phyloP scores from a whole-genome alignment of 352 stramenopile genomes.

The Phytophthora sp. region DNA sequence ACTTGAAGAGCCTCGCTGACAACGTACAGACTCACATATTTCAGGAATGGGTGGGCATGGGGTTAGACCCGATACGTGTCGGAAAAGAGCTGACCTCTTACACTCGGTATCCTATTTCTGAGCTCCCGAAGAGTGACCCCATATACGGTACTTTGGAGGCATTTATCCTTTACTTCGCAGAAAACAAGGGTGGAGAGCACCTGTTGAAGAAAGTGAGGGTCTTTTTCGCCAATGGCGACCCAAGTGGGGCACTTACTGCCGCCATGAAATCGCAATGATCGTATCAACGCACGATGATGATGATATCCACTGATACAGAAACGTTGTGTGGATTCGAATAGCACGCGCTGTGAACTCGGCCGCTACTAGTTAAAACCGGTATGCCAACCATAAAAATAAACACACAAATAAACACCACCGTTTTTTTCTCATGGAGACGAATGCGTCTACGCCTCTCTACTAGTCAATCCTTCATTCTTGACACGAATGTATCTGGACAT shows the following conservation, averaged over 20 bases:
- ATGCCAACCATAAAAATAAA: neutral
- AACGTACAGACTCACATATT: conserved; percentile 2
- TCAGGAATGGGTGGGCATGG: neutral
- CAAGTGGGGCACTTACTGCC: neutral
- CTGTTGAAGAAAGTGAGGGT: neutral
- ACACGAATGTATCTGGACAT: conserved; percentile 84
- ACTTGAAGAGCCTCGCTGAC: conserved; percentile 1
- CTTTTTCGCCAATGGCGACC: neutral
- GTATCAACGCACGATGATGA: no score
- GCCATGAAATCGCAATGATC: neutral
- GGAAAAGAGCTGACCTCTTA: neutral
- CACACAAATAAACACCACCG: neutral
- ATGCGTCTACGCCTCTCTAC: conserved; percentile 4
- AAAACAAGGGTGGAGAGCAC: neutral
- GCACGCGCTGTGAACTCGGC: no score
- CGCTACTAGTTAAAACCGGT: no score
- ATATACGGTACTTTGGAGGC: neutral
- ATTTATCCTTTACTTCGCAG: neutral
- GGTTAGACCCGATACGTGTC: neutral
- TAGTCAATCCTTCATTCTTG: conserved; percentile 54
- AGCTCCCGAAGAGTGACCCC: neutral
- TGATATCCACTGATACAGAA: no score
- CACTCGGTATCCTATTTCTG: neutral
- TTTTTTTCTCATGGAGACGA: no score
- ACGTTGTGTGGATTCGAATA: no score